These are phyloP conservation scores for Luffa aegyptiaca DNA, from an alignment of 306 rosid species.

Conservation along the genomic window DNA sequence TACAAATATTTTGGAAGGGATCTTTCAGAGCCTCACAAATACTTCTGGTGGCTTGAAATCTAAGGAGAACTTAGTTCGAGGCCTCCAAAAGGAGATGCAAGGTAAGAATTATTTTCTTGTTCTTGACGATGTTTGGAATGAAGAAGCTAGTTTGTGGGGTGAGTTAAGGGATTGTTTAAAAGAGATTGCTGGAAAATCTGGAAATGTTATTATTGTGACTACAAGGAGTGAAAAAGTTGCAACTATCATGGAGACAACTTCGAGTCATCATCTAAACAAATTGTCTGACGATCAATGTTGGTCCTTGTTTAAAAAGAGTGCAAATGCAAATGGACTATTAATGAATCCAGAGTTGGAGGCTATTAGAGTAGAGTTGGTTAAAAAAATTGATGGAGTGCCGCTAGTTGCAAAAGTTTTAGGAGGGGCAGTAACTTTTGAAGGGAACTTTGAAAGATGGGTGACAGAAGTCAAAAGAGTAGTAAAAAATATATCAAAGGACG, in stretches of 20 bases:
- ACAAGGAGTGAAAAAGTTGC: slow-evolving; percentile 3
- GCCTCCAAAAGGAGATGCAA: not conserved
- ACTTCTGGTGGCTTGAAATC: too few species aligned
- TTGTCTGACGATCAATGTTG: slow-evolving; percentile 5
- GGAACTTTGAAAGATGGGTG: not conserved
- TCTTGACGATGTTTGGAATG: slow-evolving; percentile 12
- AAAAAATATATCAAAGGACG: too few species aligned
- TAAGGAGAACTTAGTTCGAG: not conserved
- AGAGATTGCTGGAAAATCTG: not conserved
- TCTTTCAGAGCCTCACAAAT: not conserved
- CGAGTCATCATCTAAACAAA: not conserved
- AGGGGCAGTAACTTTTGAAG: not conserved
- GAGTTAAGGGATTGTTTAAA: not conserved
- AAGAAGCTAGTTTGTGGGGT: not conserved
- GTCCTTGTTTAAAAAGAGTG: not conserved
- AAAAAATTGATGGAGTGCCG: slow-evolving; percentile 7
- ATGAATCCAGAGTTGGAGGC: not conserved
- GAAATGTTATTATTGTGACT: not conserved
- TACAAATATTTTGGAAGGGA: not conserved
- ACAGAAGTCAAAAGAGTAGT: not conserved
- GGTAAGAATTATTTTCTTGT: slow-evolving; percentile 12
- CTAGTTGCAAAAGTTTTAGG: slow-evolving; percentile 12
- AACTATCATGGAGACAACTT: not conserved
- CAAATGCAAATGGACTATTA: not conserved
- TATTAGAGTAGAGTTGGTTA: not conserved